Percentiles rank a stretch among this genome's conserved stretches.
Conservation (phyloP, 306 rosid species). For the Fagus crenata region DNA sequence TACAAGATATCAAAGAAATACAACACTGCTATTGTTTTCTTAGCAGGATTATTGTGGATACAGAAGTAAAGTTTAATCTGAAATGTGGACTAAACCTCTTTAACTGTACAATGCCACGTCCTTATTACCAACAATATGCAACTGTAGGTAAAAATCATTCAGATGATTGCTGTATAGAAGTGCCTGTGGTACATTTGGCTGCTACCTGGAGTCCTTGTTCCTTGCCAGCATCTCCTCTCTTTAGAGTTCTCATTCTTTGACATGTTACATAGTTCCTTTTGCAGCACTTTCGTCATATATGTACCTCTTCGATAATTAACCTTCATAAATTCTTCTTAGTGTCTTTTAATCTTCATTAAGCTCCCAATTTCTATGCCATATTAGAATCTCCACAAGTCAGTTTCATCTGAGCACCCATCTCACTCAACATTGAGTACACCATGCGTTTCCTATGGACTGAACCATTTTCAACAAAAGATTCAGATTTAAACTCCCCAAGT, state of each 20-base stretch:
- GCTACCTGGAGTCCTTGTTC: no score
- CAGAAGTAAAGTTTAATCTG: neutral
- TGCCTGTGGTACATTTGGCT: neutral
- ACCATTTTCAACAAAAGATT: slow-evolving; percentile 28
- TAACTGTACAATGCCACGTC: neutral
- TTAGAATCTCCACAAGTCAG: slow-evolving; percentile 26
- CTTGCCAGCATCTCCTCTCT: slow-evolving; percentile 10
- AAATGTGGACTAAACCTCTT: neutral
- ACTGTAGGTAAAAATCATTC: neutral
- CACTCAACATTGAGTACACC: slow-evolving; percentile 55
- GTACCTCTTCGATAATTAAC: slow-evolving; percentile 3
- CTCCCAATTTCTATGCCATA: slow-evolving; percentile 11
- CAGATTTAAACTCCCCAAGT: slow-evolving; percentile 43
- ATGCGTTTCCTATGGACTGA: slow-evolving; percentile 44
- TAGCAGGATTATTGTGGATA: neutral
- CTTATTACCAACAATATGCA: neutral
- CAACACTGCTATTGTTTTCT: no score
- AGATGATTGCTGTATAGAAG: neutral
- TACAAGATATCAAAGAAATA: no score
- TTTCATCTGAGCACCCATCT: slow-evolving; percentile 49
- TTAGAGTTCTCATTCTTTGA: slow-evolving; percentile 15
- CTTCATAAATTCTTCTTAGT: slow-evolving; percentile 1
- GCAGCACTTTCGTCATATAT: neutral
- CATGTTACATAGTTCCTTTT: neutral
- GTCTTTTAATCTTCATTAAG: slow-evolving; percentile 7